Conservation (phyloP, 495 filamentous ascomycete species). For the Xylaria scruposa region DNA sequence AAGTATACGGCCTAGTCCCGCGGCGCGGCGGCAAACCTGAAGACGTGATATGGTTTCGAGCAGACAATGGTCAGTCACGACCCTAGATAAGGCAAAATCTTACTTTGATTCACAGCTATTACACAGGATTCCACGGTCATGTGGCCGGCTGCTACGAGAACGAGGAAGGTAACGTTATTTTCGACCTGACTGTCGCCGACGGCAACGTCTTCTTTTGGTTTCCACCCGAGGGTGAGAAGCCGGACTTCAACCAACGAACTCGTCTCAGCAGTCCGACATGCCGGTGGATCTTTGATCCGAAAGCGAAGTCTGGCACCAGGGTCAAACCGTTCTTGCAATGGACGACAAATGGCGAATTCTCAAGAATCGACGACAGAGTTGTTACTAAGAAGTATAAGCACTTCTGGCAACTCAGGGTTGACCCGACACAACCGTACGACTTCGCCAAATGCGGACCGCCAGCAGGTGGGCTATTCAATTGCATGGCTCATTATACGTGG, state of each 20-base stretch:
- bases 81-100: neutral
- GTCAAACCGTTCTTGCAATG: slow-evolving; percentile 46
- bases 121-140: slow-evolving; percentile 56
- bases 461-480: slow-evolving; percentile 57
- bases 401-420: slow-evolving; percentile 60
- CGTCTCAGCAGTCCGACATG: slow-evolving; percentile 56
- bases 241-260: slow-evolving; percentile 38
- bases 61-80: slow-evolving; percentile 50
- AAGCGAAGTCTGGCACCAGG: slow-evolving; percentile 45
- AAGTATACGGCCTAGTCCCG: slow-evolving; percentile 59
- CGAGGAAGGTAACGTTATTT: slow-evolving; percentile 53
- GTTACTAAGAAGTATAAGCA: slow-evolving; percentile 59
- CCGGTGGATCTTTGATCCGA: slow-evolving; percentile 62
- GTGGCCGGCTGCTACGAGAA: slow-evolving; percentile 59
- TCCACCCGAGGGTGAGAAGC: slow-evolving; percentile 49
- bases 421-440: slow-evolving; percentile 53
- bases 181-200: slow-evolving; percentile 62
- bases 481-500: slow-evolving; percentile 54
- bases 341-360: slow-evolving; percentile 62
- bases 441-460: slow-evolving; percentile 57
- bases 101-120: slow-evolving; percentile 5
- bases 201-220: slow-evolving; percentile 66
- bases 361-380: slow-evolving; percentile 64
- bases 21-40: slow-evolving; percentile 53
- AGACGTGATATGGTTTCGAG: slow-evolving; percentile 58